Base-by-base conservation (phyloP, 768 basidiomycete genomes). In the Chalciporus pseudorubinellus region DNA sequence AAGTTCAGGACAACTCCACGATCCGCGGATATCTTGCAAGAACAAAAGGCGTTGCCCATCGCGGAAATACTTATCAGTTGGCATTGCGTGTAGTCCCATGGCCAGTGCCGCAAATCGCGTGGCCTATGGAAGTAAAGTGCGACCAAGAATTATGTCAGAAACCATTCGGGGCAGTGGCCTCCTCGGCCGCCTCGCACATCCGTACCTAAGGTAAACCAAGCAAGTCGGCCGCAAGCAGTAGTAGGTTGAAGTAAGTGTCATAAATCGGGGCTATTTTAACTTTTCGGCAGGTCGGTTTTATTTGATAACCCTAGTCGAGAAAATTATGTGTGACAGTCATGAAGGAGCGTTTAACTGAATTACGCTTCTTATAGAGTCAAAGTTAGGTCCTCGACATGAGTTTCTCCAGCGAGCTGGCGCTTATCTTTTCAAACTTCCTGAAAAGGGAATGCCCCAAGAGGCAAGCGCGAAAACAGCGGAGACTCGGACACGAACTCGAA, bases 391-490 rank as follows among this genome's bases (percentile, higher is more conserved):
- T 19, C 22, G 39, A 51, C 50, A 51, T 31, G 31, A 14, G 21
- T n/a, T 41, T 46, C 36, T 36, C 45, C 49, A 14, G 29, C 29
- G 2, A 1, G 11, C 29, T 31, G 29, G 29, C 10, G 29, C 29
- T 31, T 31, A 28, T 38, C 29, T 38, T 44, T 44, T 42, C 20
- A 47, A 41, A 24, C 46, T 56, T 53, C 60, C 52, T 53, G 40
- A 40, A 54, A 53, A 44, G 43, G 42, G 19, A 50, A 39, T 38
- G 20, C 39, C 40, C 24, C 44, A 53, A 53, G 38, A 4, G 39
- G 44, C 18, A 50, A 39, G 33, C 28, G 55, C 65, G 60, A 67
- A 61, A 64, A 59, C 24, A 46, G 50, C 67, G 65, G 64, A 53
- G 9, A 22, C 14, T 21, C 39, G 43, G 38, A 20, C 29, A 34